Conservation (phyloP, 139 green algal genomes). For the Nannochloris sp. region DNA sequence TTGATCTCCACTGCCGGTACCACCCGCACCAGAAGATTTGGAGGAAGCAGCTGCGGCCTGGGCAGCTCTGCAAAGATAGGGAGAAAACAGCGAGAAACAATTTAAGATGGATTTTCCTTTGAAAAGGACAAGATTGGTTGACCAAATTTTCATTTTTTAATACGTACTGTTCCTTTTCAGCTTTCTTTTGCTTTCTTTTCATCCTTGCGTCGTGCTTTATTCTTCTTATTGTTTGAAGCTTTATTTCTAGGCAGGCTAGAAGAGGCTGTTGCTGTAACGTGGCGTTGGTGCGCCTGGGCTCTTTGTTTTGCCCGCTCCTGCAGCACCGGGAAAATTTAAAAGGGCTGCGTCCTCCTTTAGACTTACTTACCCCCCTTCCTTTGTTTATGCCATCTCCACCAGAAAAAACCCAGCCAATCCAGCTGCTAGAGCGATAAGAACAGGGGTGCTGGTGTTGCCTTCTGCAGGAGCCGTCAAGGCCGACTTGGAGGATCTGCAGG, state of each 20-base stretch:
- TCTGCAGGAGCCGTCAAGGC: too few species aligned
- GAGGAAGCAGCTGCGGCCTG: not conserved
- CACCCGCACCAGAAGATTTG: not conserved
- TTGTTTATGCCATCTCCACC: not conserved
- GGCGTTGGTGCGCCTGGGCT: not conserved
- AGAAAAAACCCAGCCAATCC: not conserved
- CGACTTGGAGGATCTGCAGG: too few species aligned
- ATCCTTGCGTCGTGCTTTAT: not conserved
- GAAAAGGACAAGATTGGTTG: not conserved
- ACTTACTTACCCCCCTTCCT: not conserved
- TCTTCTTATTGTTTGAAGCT: constrained; percentile 18
- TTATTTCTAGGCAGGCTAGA: constrained; percentile 13
- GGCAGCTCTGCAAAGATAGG: not conserved
- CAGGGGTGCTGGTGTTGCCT: not conserved
- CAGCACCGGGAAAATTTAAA: constrained; percentile 16
- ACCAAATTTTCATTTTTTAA: not conserved
- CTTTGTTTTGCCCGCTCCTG: not conserved
- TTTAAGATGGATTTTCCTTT: not conserved
- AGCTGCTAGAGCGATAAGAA: not conserved
- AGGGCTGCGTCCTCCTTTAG: constrained; percentile 1
- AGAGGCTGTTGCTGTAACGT: not conserved
- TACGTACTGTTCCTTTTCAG: not conserved
- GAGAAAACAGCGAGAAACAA: not conserved
- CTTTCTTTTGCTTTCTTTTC: not conserved
- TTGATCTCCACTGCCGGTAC: not conserved